Evolutionary conservation across 2,329 filamentous ascomycete species (phyloP).

Genomic region (Ambrosiella cleistominuta): DNA sequence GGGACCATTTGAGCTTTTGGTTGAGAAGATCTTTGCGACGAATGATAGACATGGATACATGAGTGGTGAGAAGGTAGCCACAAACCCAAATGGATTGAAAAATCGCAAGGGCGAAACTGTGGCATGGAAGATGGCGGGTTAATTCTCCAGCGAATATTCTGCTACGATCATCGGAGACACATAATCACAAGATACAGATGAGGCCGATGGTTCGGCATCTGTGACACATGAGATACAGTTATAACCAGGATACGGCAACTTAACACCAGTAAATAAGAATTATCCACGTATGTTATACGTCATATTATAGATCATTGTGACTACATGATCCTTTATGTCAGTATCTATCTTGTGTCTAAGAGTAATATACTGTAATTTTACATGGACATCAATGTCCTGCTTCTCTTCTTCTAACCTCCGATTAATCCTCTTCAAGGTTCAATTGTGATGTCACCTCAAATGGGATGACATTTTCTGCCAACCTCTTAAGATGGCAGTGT

Average conservation of each 20-base stretch:
- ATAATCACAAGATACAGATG: not conserved
- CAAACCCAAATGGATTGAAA: slow-evolving; percentile 10
- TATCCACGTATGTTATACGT: too few relatives aligned
- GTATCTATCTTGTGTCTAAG: too few relatives aligned
- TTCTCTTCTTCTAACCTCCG: not conserved
- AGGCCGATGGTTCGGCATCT: not conserved
- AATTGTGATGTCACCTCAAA: slow-evolving; percentile 21
- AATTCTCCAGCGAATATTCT: not conserved
- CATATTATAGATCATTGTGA: too few relatives aligned
- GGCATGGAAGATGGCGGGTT: slow-evolving; percentile 11
- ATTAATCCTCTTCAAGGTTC: not conserved
- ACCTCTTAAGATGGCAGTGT: slow-evolving; percentile 22
- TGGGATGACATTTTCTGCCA: slow-evolving; percentile 20
- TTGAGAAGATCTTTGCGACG: slow-evolving; percentile 81
- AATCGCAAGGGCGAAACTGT: slow-evolving; percentile 12
- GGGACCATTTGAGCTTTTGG: slow-evolving; percentile 71
- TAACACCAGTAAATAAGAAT: too few relatives aligned
- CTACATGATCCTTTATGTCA: too few relatives aligned
- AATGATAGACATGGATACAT: slow-evolving; percentile 29
- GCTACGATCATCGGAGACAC: not conserved
- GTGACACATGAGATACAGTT: not conserved
- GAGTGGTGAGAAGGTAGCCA: slow-evolving; percentile 5
- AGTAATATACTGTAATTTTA: too few relatives aligned
- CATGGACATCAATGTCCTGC: too few relatives aligned
- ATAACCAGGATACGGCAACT: not conserved